Base-by-base conservation (phyloP, 2,329 filamentous ascomycete species). In the Xylariaceae sp. region DNA sequence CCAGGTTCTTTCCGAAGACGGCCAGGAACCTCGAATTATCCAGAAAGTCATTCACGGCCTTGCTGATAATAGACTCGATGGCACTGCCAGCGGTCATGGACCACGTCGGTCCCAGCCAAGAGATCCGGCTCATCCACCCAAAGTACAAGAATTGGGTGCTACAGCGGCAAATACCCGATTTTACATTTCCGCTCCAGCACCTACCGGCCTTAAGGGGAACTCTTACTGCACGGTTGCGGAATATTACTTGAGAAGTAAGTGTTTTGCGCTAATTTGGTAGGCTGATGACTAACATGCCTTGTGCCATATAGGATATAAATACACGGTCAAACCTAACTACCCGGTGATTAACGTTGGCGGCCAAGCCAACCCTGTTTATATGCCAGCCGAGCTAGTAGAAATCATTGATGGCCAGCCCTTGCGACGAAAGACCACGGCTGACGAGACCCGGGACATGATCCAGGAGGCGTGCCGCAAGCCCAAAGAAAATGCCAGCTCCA, bases 371-470 rank as follows among this genome's bases (percentile, higher is more conserved):
- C 83, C 85, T 0, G 72, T 71, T 0, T 88, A 85, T 54, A 65
- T 87, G 29, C 85, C 86, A 0, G 76, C 79, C 0, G 85, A 91
- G 60, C 68, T 82, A 5, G 82, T 86, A 50, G 64, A 69, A 4
- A 74, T 93, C 3, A 60, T 80, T 7, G 72, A 77, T 1, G 86
- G 85, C 0, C 87, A 93, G 58, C 64, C 76, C 0, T 73, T 82
- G 19, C 79, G 76, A 32, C 67, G 75, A 4, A 81, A 82, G 55
- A 70, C 91, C 14, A 73, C 63, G 1, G 69, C 74, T 0, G 64
- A 71, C 0, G 85, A 92, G 58, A 86, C 85, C 0, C 71, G 75
- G 0, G 58, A 68, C 1, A 91, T 93, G 87, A 80, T 92, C 37
- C 67, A 67, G 1, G 88, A 88, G 60, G 85, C 88, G 1, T 87